Evolutionary conservation across 73 alveolate genomes (phyloP), one percentile per base, ranked within the genome.

Genomic region (Durusdinium trenchii): DNA sequence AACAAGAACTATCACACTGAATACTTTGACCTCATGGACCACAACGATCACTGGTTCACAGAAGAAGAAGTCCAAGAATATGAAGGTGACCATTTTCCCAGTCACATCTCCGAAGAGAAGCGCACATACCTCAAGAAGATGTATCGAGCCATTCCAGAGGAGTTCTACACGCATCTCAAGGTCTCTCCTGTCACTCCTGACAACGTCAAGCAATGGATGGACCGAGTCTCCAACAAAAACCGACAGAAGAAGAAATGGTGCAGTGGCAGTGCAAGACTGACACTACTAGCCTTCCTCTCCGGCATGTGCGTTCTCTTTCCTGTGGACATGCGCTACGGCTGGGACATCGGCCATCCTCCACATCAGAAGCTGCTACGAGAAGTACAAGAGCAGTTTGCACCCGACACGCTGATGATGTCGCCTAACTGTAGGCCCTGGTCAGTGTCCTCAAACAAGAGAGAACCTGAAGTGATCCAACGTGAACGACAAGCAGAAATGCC

Each of bases 271-370:
- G 78, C 78, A 2, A 26, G 76, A 0, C 51, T 83, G 20, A 7
- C 40, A 7, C 36, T 84, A 52, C 4, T 84, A 40, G 38, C 78
- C 1, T 30, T 78, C 46, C 51, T 51, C 14, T 50, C 94, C 0
- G 51, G 78, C 3, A 40, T 84, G 30, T 16, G 50, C 42, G 78
- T 51, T 6, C n/a, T 50, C 10, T 84, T 84, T 0, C n/a, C 94
- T 4, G 36, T 83, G 9, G 94, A 83, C 76, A 50, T 50, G 36
- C 48, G 94, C 32, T 84, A 84, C 20, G 94, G 94, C 78, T 84
- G 94, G 94, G 94, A 84, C 38, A 50, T 84, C 6, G 78, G 38
- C 48, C 43, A 36, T 9, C 94, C 78, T 2, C 50, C 50, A 51
- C 94, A 84, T 38, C 94, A 52, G 28, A 26, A 28, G 12, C 1